phyloP scores from a whole-genome alignment of 768 basidiomycete genomes.

The Tricholoma sp. region DNA sequence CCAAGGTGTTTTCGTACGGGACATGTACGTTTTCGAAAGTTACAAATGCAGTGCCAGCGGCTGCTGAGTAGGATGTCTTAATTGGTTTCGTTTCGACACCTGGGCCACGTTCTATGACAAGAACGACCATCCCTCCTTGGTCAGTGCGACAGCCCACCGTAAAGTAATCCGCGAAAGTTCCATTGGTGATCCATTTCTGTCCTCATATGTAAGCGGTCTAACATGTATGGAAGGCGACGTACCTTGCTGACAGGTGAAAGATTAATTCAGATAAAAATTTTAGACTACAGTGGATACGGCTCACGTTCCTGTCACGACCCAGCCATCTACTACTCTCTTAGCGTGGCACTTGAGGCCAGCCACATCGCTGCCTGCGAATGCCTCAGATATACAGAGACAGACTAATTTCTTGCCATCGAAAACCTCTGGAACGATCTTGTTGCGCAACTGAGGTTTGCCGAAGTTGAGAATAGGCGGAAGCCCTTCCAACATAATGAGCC shows the following conservation, averaged over 20 bases:
- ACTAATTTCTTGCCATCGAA: conserved; percentile 66
- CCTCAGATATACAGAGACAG: conserved; percentile 81
- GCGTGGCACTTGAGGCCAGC: conserved; percentile 70
- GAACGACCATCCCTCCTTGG: conserved; percentile 24
- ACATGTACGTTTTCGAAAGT: conserved; percentile 29
- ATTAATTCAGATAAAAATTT: background rate
- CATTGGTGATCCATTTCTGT: conserved; percentile 41
- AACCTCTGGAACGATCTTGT: conserved; percentile 52
- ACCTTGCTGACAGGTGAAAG: background rate
- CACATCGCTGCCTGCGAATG: conserved; percentile 77
- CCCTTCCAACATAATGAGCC: conserved; percentile 25
- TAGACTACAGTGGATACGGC: conserved; percentile 2
- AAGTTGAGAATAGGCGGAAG: conserved; percentile 80
- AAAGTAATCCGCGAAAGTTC: conserved; percentile 34
- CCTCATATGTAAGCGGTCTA: background rate
- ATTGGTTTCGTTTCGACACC: conserved; percentile 18
- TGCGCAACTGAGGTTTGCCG: conserved; percentile 58
- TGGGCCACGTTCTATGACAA: conserved; percentile 11
- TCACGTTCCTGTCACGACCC: conserved; percentile 78
- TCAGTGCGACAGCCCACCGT: conserved; percentile 55
- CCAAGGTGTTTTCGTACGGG: conserved; percentile 55
- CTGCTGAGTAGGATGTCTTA: conserved; percentile 47
- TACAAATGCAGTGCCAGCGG: conserved; percentile 44
- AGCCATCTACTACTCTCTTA: conserved; percentile 64
- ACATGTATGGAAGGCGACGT: background rate